Percentiles rank a stretch among this genome's conserved stretches.
Conservation (phyloP, 2,329 filamentous ascomycete genomes). For the Lachnellula arida region DNA sequence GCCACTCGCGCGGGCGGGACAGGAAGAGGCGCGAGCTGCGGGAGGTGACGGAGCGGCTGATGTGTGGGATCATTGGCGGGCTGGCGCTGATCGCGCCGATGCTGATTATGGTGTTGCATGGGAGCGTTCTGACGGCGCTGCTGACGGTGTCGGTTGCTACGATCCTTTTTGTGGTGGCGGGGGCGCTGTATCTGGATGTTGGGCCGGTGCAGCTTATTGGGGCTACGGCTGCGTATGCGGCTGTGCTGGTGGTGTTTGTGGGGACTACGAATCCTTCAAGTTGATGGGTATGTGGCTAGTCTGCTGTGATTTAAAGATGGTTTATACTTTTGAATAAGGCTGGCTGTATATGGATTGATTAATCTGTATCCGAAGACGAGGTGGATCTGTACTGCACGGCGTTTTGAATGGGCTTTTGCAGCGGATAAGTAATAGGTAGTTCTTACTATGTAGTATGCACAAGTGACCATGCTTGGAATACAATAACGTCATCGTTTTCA, state of each 20-base stretch:
- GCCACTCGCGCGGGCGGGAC: neutral
- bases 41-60: neutral
- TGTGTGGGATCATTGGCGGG: neutral
- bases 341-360: no score
- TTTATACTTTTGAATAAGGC: neutral
- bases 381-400: no score
- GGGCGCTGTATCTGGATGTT: neutral
- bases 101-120: neutral
- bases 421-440: no score
- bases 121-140: neutral
- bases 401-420: no score
- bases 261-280: neutral
- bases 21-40: neutral
- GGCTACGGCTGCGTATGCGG: neutral
- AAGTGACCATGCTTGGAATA: no score
- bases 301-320: neutral
- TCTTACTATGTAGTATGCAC: no score
- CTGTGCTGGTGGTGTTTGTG: neutral
- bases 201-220: neutral
- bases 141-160: neutral
- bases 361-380: no score
- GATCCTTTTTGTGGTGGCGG: neutral
- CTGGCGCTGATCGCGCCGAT: neutral
- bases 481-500: no score
- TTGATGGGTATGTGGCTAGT: neutral